These are phyloP conservation scores for Knoxia roxburghii DNA, from an alignment of 257 asterid species.

Conservation along the genomic window DNA sequence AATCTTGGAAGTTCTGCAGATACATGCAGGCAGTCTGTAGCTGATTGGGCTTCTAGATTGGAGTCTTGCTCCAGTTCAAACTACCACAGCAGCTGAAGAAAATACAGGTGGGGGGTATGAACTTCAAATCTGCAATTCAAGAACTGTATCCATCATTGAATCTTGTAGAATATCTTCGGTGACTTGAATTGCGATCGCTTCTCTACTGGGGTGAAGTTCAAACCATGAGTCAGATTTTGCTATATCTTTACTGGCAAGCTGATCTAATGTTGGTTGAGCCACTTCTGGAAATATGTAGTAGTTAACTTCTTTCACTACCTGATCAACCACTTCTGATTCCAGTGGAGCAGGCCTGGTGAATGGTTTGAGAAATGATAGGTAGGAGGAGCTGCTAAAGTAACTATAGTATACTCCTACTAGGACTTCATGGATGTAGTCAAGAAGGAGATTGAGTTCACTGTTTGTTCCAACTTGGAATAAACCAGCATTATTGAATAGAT, in stretches of 20 bases:
- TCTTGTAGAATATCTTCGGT: slow-evolving; percentile 62
- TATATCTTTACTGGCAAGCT: slow-evolving; percentile 40
- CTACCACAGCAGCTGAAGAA: background rate
- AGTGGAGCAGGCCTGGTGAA: slow-evolving; percentile 24
- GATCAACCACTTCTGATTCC: slow-evolving; percentile 42
- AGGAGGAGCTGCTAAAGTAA: slow-evolving; percentile 33
- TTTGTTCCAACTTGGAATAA: slow-evolving; percentile 22
- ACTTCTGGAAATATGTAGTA: slow-evolving; percentile 35
- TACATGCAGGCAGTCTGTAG: too few species aligned
- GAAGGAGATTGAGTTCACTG: slow-evolving; percentile 55
- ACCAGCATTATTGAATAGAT: slow-evolving; percentile 17
- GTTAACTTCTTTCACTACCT: slow-evolving; percentile 49
- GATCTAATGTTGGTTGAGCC: slow-evolving; percentile 38
- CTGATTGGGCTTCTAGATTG: background rate
- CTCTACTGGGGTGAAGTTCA: slow-evolving; percentile 40
- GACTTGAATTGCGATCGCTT: slow-evolving; percentile 37
- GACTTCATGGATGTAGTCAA: slow-evolving; percentile 65
- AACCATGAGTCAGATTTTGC: slow-evolving; percentile 49
- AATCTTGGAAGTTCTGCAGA: too few species aligned
- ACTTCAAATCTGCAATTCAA: slow-evolving; percentile 32
- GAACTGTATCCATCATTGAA: slow-evolving; percentile 38
- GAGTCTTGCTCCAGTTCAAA: background rate
- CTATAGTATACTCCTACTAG: slow-evolving; percentile 31
- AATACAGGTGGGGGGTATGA: slow-evolving; percentile 7
- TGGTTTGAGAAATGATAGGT: slow-evolving; percentile 38